Percentiles rank a stretch among this genome's conserved stretches.
These are phyloP conservation scores for Fusarium foetens DNA, from an alignment of 2,329 filamentous ascomycete species.

Conservation along the genomic window DNA sequence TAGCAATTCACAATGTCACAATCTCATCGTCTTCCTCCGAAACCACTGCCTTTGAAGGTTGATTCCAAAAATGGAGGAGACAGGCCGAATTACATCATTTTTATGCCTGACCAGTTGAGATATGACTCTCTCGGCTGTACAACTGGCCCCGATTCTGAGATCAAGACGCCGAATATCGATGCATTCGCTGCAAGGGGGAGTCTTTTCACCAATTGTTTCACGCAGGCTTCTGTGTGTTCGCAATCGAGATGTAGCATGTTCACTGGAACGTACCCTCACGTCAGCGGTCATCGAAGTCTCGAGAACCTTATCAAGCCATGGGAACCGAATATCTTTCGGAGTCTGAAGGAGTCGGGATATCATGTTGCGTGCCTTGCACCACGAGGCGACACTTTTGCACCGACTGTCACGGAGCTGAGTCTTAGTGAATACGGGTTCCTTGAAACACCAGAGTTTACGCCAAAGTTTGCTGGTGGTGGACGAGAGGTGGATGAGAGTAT, in stretches of 20 bases:
- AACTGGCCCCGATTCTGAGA: constrained; percentile 36
- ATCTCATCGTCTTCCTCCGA: constrained; percentile 15
- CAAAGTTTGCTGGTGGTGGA: constrained; percentile 43
- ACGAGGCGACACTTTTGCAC: constrained; percentile 55
- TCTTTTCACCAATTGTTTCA: constrained; percentile 58
- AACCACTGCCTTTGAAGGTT: constrained; percentile 38
- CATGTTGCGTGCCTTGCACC: constrained; percentile 59
- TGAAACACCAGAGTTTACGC: constrained; percentile 49
- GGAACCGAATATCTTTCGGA: constrained; percentile 59
- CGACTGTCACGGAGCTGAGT: constrained; percentile 56
- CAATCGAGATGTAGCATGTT: constrained; percentile 60
- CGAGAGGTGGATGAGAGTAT: constrained; percentile 48
- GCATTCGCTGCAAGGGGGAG: constrained; percentile 51
- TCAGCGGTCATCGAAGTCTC: constrained; percentile 57
- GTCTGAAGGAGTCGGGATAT: constrained; percentile 56
- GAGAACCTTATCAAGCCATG: constrained; percentile 60
- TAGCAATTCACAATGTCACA: constrained; percentile 16
- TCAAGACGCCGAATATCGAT: constrained; percentile 56
- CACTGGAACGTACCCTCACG: constrained; percentile 58
- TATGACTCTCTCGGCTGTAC: constrained; percentile 55
- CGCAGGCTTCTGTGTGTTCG: constrained; percentile 58
- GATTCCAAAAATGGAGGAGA: constrained; percentile 43
- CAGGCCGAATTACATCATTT: constrained; percentile 54
- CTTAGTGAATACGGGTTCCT: constrained; percentile 58
- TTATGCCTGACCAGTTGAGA: constrained; percentile 60